A percentile compares a stretch with the other conserved stretches of the same genome.
Conservation (phyloP, 768 basidiomycete genomes). For the Sarcodon aspratus region DNA sequence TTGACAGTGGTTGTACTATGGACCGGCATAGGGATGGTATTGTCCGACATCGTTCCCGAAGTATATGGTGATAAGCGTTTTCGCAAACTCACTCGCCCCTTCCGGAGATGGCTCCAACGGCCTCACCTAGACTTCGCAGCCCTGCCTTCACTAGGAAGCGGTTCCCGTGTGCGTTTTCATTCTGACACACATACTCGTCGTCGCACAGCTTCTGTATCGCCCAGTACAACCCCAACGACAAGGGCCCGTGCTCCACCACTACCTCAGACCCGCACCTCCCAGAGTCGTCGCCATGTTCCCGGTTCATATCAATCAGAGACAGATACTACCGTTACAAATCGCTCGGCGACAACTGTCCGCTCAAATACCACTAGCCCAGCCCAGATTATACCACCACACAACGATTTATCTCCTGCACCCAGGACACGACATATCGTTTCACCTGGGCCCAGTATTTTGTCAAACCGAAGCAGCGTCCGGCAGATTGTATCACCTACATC, state of each 20-base stretch:
- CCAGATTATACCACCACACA: neutral
- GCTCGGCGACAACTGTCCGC: neutral
- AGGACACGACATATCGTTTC: no score
- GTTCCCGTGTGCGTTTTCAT: slow-evolving; percentile 7
- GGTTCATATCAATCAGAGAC: neutral
- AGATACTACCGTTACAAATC: neutral
- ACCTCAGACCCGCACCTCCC: neutral
- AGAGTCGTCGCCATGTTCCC: neutral
- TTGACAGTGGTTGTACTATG: slow-evolving; percentile 39
- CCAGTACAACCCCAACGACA: slow-evolving; percentile 1
- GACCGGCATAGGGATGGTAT: slow-evolving; percentile 39
- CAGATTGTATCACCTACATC: no score
- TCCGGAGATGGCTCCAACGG: slow-evolving; percentile 8
- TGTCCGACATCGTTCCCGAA: slow-evolving; percentile 38
- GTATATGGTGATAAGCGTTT: slow-evolving; percentile 31
- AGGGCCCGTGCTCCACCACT: slow-evolving; percentile 1
- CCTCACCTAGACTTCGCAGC: slow-evolving; percentile 6
- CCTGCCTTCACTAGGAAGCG: slow-evolving; percentile 8
- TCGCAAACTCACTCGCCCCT: slow-evolving; percentile 15
- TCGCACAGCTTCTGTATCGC: neutral
- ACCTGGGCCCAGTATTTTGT: no score
- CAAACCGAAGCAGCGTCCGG: no score
- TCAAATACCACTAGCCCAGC: neutral
- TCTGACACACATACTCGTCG: slow-evolving; percentile 4
- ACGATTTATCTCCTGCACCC: neutral